These are phyloP conservation scores for Pythium periplocum DNA, from an alignment of 352 stramenopile species.

Conservation along the genomic window DNA sequence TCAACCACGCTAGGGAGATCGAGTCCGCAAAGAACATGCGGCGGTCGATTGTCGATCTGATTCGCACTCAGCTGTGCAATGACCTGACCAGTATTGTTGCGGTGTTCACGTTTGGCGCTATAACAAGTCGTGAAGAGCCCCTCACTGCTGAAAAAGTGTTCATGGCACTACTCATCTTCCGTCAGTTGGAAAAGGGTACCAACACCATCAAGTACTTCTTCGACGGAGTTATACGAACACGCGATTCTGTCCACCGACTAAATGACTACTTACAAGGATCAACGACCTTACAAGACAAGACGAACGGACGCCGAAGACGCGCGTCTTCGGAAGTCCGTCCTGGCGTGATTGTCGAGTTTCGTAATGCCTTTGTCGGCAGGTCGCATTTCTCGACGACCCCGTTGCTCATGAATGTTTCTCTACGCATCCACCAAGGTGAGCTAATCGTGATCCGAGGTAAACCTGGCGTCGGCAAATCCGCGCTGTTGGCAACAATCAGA, in stretches of 20 bases:
- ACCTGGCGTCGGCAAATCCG: constrained; percentile 3
- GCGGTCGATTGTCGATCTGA: not conserved
- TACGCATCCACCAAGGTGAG: not conserved
- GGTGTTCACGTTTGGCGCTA: not conserved
- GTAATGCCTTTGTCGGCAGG: too few relatives aligned
- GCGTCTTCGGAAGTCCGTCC: too few relatives aligned
- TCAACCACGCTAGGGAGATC: not conserved
- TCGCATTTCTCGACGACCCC: not conserved
- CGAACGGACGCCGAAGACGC: too few relatives aligned
- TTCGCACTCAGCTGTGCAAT: not conserved
- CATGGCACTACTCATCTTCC: too few relatives aligned
- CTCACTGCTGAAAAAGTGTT: too few relatives aligned
- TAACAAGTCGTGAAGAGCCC: not conserved
- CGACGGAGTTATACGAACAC: too few relatives aligned
- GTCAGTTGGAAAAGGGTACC: too few relatives aligned
- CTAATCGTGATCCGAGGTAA: constrained; percentile 7
- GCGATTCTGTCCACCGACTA: too few relatives aligned
- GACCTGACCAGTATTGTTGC: not conserved
- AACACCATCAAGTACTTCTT: too few relatives aligned
- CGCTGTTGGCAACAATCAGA: constrained; percentile 1
- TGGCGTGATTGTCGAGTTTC: too few relatives aligned
- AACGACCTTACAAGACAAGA: too few relatives aligned
- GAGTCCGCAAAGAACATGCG: not conserved
- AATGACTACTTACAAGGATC: too few relatives aligned
- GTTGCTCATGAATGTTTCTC: not conserved